phyloP scores from a whole-genome alignment of 306 rosid species.

The Phaseolus lunatus region DNA sequence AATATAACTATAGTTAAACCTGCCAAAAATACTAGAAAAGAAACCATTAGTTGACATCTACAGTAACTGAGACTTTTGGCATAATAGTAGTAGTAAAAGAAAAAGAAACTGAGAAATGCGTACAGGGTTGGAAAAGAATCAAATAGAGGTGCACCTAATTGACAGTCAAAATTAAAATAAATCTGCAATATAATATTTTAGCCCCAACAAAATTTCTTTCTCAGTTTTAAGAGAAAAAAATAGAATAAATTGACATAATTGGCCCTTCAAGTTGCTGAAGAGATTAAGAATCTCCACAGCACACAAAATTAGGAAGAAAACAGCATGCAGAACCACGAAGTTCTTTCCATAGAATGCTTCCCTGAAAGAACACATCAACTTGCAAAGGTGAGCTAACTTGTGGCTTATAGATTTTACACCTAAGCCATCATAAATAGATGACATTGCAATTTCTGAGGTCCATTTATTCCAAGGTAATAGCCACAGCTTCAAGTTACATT shows the following conservation, averaged over 20 bases:
- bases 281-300: neutral
- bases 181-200: neutral
- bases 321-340: conserved; percentile 20
- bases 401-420: neutral
- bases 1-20: neutral
- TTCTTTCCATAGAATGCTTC: neutral
- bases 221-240: neutral
- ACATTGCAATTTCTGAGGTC: neutral
- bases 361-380: conserved; percentile 19
- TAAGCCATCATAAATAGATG: neutral
- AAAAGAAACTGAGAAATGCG: neutral
- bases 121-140: neutral
- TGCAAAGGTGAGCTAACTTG: conserved; percentile 6
- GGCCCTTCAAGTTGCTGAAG: neutral
- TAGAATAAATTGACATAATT: neutral
- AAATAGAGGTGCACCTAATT: neutral
- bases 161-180: neutral
- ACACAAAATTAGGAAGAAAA: conserved; percentile 5
- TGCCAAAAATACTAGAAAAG: neutral
- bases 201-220: neutral
- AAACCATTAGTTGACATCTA: neutral
- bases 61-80: neutral
- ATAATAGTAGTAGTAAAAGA: neutral
- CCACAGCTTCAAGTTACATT: neutral
- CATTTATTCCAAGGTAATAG: neutral